Evolutionary conservation across 495 filamentous ascomycete species (phyloP), one percentile per base, ranked within the genome.

Genomic region (Chaetomidium leptoderma): DNA sequence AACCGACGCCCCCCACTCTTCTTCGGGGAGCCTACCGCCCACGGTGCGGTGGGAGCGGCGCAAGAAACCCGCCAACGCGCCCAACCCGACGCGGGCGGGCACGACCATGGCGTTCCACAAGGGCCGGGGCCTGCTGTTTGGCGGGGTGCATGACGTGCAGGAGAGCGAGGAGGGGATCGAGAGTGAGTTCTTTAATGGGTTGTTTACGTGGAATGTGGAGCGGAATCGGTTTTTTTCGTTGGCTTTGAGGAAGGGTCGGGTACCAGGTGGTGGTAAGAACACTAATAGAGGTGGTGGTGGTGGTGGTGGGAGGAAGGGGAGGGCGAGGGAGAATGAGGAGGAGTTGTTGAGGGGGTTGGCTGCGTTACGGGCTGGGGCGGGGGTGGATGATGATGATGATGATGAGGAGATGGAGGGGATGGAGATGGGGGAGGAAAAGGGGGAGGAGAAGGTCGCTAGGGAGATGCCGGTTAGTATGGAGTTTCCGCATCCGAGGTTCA

Each of bases 101-200:
- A 82, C 88, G 16, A 96, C 91, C 2, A 96, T 96, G 90, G 82
- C 89, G 0, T 87, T 86, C 66, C 93, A 97, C 69, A 92, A 91
- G 70, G 92, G 93, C 1, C 83, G 93, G 57, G 93, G 93, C 2
- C 90, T 98, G 58, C 73, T 87, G 70, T 98, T 98, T 64, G 93
- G 93, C 37, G 93, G 93, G 54, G 93, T 98, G 6, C 88, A 95
- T 58, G 93, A 97, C 64, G 87, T 95, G 1, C 91, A 96, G 66
- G 81, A 95, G 66, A 95, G 81, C 60, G 93, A 98, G 66, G 93
- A 98, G 72, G 91, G 88, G 11, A 92, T 98, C 37, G 91, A 97
- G 17, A 93, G 89, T 65, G 90, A 96, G 65, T 98, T 98, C 72
- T 97, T 97, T 69, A 90, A 96, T 65, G 78, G 81, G 32, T 69